Base-by-base conservation (phyloP, 495 filamentous ascomycete species). In the Aspergillus saccharolyticus region DNA sequence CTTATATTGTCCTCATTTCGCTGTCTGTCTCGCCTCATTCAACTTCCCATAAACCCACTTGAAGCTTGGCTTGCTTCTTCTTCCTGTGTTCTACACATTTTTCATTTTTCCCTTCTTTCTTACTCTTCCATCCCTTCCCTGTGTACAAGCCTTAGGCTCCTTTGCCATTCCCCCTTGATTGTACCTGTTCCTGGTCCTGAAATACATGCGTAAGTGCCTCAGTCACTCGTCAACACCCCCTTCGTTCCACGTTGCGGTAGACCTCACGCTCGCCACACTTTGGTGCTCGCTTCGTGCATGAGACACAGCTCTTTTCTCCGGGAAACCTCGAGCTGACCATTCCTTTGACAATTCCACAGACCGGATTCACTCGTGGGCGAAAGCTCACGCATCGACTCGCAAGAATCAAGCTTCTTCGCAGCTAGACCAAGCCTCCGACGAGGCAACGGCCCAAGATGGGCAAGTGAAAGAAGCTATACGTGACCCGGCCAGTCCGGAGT, bases 341-440 rank as follows among this genome's bases (percentile, higher is more conserved):
- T 52, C n/a, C 48, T 44, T 24, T 22, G n/a, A n/a, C 12, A 10
- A 24, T 16, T 45, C 3, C 22, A 20, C 47, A 77, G 74, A 77
- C 74, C 72, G 70, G 55, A 74, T 75, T 73, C 64, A 70, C 58
- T 74, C 74, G 74, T 77, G 74, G 74, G 74, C 74, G 74, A 77
- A 75, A 77, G 74, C 74, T 77, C 74, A 77, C 74, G 72, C 74
- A 17, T 72, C 68, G 24, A 66, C 62, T 61, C 58, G 52, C 45
- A 47, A 58, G 24, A 2, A 57, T n/a, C 50, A 60, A 52, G 44
- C 48, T 55, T 53, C 52, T 44, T 52, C 57, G 48, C 30, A 53
- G 53, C 28, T 43, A 44, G 51, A 33, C 18, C 42, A 24, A 56
- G 57, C 45, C 58, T 55, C 49, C 16, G 55, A 52, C 44, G 53